Conservation (phyloP, 2,329 filamentous ascomycete species). For the Phaeosphaeria sp. region DNA sequence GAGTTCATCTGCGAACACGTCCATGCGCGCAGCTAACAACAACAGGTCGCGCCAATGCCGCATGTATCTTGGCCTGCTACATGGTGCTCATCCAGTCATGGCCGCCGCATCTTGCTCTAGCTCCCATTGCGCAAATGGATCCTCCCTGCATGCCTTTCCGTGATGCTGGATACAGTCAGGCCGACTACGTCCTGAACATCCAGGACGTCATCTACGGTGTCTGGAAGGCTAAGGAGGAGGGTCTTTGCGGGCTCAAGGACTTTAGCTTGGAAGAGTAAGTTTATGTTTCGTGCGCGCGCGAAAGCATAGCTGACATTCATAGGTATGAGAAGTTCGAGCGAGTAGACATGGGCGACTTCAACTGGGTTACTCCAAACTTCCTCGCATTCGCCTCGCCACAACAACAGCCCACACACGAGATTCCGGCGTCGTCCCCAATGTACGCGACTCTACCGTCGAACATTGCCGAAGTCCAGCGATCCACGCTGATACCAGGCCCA, state of each 20-base stretch:
- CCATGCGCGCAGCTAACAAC: conserved; percentile 21
- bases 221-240: conserved; percentile 98
- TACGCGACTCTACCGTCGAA: conserved; percentile 79
- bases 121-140: conserved; percentile 94
- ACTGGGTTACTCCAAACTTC: conserved; percentile 96
- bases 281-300: neutral
- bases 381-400: conserved; percentile 96
- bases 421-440: conserved; percentile 74
- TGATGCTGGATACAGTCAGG: conserved; percentile 97
- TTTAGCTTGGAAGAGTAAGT: conserved; percentile 89
- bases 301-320: conserved; percentile 22
- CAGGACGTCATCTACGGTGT: conserved; percentile 98
- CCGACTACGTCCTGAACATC: conserved; percentile 93
- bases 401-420: conserved; percentile 75
- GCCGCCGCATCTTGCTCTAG: conserved; percentile 93
- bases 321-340: conserved; percentile 92
- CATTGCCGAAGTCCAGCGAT: conserved; percentile 73
- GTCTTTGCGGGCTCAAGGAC: conserved; percentile 86
- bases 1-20: conserved; percentile 49
- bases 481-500: conserved; percentile 76
- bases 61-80: conserved; percentile 94
- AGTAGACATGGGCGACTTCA: conserved; percentile 99
- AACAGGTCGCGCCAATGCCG: conserved; percentile 85
- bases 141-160: conserved; percentile 98
- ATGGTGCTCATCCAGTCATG: conserved; percentile 99